phyloP scores from a whole-genome alignment of 1,284 basidiomycete species.

The Cutaneotrichosporon mucoides region DNA sequence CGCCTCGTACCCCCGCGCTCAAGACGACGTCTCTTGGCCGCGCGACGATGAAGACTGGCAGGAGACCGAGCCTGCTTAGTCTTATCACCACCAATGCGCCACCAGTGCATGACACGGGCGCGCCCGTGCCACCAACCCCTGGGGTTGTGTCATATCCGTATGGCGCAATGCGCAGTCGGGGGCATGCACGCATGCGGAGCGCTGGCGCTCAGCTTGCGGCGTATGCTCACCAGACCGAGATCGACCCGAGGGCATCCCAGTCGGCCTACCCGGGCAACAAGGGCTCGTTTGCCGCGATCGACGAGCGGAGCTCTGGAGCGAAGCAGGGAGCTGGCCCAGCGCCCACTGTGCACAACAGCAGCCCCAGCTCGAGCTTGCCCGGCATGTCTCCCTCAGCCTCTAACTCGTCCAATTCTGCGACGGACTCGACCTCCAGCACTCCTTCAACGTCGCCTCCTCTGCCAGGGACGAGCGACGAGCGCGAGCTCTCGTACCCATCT shows the following conservation, averaged over 20 bases:
- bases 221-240: constrained; percentile 5
- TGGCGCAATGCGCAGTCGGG: constrained; percentile 14
- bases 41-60: constrained; percentile 6
- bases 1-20: neutral
- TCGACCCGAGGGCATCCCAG: constrained; percentile 18
- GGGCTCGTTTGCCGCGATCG: constrained; percentile 22
- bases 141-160: constrained; percentile 20
- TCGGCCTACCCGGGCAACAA: constrained; percentile 17
- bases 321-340: neutral
- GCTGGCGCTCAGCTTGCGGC: constrained; percentile 17
- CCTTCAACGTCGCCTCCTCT: constrained; percentile 18
- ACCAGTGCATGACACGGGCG: constrained; percentile 13
- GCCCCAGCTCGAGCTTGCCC: constrained; percentile 3
- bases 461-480: constrained; percentile 2
- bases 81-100: constrained; percentile 32
- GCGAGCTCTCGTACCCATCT: constrained; percentile 1
- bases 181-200: constrained; percentile 29
- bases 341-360: neutral
- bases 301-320: constrained; percentile 15
- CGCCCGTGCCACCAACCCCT: constrained; percentile 31
- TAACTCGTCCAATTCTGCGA: constrained; percentile 11
- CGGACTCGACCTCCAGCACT: constrained; percentile 14
- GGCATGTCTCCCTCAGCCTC: constrained; percentile 17
- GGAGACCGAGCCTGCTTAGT: constrained; percentile 36
- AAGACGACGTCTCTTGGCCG: neutral